These are phyloP conservation scores for Podospora conica DNA, from an alignment of 495 filamentous ascomycete genomes.

Conservation along the genomic window DNA sequence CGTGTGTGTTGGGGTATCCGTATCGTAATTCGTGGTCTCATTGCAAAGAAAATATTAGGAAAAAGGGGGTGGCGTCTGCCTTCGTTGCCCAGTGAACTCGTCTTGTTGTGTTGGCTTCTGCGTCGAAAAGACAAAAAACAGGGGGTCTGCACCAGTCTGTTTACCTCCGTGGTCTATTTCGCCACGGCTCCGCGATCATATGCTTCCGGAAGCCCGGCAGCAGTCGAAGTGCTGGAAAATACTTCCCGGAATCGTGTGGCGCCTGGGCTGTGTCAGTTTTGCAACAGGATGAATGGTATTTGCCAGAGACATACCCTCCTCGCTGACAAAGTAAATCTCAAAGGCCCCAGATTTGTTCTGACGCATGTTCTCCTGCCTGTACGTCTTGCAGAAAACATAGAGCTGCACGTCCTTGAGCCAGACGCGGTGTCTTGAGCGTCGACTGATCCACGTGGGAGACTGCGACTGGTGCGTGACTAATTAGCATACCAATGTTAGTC, in stretches of 20 bases:
- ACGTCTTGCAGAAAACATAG: constrained; percentile 58
- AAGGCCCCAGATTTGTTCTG: constrained; percentile 38
- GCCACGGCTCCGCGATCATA: constrained; percentile 10
- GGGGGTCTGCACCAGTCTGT: background rate
- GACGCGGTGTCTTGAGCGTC: constrained; percentile 45
- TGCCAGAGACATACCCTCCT: constrained; percentile 27
- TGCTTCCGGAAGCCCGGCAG: constrained; percentile 25
- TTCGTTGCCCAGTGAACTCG: background rate
- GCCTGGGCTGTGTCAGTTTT: constrained; percentile 11
- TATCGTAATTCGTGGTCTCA: background rate
- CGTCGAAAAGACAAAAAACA: background rate
- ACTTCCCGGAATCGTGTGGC: constrained; percentile 38
- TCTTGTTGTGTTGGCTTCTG: background rate
- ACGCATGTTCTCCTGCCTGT: constrained; percentile 44
- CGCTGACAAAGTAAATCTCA: constrained; percentile 40
- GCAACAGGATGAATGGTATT: background rate
- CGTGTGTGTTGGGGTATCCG: background rate
- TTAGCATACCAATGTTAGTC: background rate
- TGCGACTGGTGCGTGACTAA: constrained; percentile 54
- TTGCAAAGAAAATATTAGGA: background rate
- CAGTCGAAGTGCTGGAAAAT: constrained; percentile 22
- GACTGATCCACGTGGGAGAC: constrained; percentile 52
- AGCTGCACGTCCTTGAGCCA: constrained; percentile 56
- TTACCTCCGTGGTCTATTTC: background rate
- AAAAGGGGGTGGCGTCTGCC: background rate